Base-by-base conservation (phyloP, 495 filamentous ascomycete species). In the Rhizodiscina lignyota region DNA sequence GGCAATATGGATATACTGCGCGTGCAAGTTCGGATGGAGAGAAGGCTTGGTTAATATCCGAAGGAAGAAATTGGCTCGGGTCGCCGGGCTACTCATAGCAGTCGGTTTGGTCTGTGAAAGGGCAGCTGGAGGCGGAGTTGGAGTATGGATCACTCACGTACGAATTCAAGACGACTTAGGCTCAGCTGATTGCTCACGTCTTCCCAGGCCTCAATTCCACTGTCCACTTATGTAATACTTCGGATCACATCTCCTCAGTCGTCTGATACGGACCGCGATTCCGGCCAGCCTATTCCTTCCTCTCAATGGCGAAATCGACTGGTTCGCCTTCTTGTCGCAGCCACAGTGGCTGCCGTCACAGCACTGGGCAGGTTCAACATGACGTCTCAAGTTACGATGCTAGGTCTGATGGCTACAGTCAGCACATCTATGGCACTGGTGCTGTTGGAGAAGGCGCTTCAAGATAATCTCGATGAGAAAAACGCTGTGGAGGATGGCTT, bases 41-140 rank as follows among this genome's bases (percentile, higher is more conserved):
- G 32, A 18, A 20, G 30, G 29, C 4, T 23, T 33, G 5, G 35
- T 30, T 13, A 42, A 33, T 22, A 30, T 35, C 22, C 34, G 35
- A 32, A 39, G 41, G 32, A 38, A 35, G 22, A 43, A 29, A 15
- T 38, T 36, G 4, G 36, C 37, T 19, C 53, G 54, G 52, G 28
- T 34, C 5, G 52, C 48, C 10, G 56, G 54, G 2, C 41, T 12
- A 1, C 41, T 59, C 20, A 40, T 57, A 13, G 56, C 50, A 13
- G 37, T 59, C 30, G 42, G 42, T 4, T 26, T 30, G 18, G 37
- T 56, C 4, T 52, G 53, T 28, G 50, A 53, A 21, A 34, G 54
- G 19, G 52, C 47, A 10, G 44, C 48, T 10, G 40, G 48, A 34
- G 48, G n/a, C n/a, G n/a, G n/a, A n/a, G n/a, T n/a, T n/a, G n/a